These are phyloP conservation scores for Cladosporium sp. DNA, from an alignment of 2,329 filamentous ascomycete genomes.

Conservation along the genomic window DNA sequence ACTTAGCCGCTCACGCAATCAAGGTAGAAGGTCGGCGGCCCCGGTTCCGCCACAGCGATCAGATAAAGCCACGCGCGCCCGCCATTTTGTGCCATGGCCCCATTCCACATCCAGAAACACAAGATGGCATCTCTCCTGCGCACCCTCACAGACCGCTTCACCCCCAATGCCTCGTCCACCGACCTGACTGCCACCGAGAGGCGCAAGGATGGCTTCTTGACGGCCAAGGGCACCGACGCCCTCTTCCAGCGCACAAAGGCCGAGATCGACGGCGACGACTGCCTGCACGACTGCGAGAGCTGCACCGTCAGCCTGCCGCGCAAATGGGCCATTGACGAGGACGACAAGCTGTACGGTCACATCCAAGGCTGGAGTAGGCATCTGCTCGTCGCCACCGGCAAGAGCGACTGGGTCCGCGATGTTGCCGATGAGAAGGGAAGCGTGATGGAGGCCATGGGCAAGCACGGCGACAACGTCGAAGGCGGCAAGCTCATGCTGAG, in stretches of 20 bases:
- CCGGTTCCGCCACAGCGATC: constrained; percentile 13
- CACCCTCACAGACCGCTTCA: constrained; percentile 30
- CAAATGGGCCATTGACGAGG: constrained; percentile 70
- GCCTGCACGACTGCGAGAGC: constrained; percentile 79
- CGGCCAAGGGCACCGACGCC: constrained; percentile 48
- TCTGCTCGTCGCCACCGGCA: constrained; percentile 89
- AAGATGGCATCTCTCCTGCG: constrained; percentile 34
- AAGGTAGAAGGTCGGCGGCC: constrained; percentile 5
- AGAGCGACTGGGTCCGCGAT: constrained; percentile 90
- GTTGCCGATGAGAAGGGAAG: constrained; percentile 78
- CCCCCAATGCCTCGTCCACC: constrained; percentile 30
- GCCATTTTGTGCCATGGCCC: constrained; percentile 16
- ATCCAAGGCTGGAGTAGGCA: constrained; percentile 89
- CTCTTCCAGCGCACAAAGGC: constrained; percentile 77
- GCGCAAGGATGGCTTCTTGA: constrained; percentile 47
- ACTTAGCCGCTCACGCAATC: not conserved
- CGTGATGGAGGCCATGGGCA: constrained; percentile 57
- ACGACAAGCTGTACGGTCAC: constrained; percentile 79
- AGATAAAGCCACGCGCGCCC: constrained; percentile 16
- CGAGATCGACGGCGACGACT: constrained; percentile 83
- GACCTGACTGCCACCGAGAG: constrained; percentile 31
- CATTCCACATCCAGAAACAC: constrained; percentile 11
- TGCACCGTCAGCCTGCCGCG: constrained; percentile 81
- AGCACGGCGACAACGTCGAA: constrained; percentile 34
- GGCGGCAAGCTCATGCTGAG: constrained; percentile 78